Base-by-base conservation (phyloP, 1,284 basidiomycete genomes). In the Ceratobasidium sp. region DNA sequence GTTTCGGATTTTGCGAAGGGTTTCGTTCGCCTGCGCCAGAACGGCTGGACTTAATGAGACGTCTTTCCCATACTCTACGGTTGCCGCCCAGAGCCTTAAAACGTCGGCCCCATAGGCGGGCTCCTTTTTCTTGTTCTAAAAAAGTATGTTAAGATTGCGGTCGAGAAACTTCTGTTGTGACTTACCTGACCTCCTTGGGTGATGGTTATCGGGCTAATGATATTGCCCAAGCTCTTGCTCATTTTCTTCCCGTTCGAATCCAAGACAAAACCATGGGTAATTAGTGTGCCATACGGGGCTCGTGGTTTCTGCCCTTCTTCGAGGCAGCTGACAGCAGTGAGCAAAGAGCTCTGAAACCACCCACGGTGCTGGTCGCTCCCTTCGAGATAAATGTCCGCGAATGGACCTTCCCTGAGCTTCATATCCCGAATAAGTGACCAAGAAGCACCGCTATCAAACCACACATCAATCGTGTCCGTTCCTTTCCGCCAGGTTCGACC, bases 321-420 rank as follows among this genome's bases (percentile, higher is more conserved):
- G 5, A 81, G 78, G 25, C 84, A 79, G 5, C 89, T 87, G 4
- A 98, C 81, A 3, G 89, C 86, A 0, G 96, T 99, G 55, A 99
- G 81, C 25, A 99, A 81, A 71, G 94, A 91, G 65, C 94, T 96
- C 78, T 99, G 97, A 83, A 99, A 99, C 97, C 97, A 99, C 15
- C 97, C 97, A 8, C 97, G 89, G 78, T 99, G 96, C 78, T 99
- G 97, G 78, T 99, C 97, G 0, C 93, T 93, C 10, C 97, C 97
- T 77, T 99, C 97, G 13, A 99, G 80, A 75, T 94, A 96, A 12
- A 98, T 84, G 76, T 99, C 94, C 0, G 96, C 93, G 35, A 87
- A 79, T 73, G 71, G 2, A 72, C 64, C 31, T 54, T 72, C 67
- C 58, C 47, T 70, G 73, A 74, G 70, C 57, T 72, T 75, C 54